These are phyloP conservation scores for Neonectria faginata DNA, from an alignment of 2,329 filamentous ascomycete species.

Conservation along the genomic window DNA sequence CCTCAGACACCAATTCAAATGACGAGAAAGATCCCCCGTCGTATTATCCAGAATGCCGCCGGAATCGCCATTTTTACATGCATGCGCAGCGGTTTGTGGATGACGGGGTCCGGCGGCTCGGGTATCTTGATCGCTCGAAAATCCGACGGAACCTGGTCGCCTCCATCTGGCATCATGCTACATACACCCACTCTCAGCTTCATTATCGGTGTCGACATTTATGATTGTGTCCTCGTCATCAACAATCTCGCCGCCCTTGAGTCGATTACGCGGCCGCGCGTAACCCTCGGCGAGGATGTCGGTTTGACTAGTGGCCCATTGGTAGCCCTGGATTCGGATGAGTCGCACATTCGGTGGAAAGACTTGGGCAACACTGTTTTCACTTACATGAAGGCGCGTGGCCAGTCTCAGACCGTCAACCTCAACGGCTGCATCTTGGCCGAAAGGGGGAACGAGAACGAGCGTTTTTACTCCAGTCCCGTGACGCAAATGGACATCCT, in stretches of 20 bases:
- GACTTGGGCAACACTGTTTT: constrained; percentile 67
- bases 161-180: constrained; percentile 89
- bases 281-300: constrained; percentile 85
- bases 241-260: constrained; percentile 88
- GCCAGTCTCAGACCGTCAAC: constrained; percentile 66
- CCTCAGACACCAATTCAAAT: constrained; percentile 66
- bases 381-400: constrained; percentile 69
- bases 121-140: constrained; percentile 87
- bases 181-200: constrained; percentile 92
- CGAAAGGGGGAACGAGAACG: constrained; percentile 70
- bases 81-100: constrained; percentile 92
- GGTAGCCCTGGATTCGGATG: constrained; percentile 63
- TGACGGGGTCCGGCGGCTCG: constrained; percentile 90
- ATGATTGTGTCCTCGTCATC: constrained; percentile 94
- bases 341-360: constrained; percentile 63
- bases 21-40: constrained; percentile 84
- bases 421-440: constrained; percentile 68
- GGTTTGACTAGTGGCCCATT: constrained; percentile 82
- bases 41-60: constrained; percentile 89
- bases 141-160: constrained; percentile 89
- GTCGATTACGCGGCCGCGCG: constrained; percentile 81
- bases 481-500: constrained; percentile 68
- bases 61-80: constrained; percentile 95
- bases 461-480: constrained; percentile 65
- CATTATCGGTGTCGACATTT: constrained; percentile 91